Percentiles rank a stretch among this genome's conserved stretches.
These are phyloP conservation scores for Debaryomyces udenii DNA, from an alignment of 1,139 yeast species.

Conservation along the genomic window DNA sequence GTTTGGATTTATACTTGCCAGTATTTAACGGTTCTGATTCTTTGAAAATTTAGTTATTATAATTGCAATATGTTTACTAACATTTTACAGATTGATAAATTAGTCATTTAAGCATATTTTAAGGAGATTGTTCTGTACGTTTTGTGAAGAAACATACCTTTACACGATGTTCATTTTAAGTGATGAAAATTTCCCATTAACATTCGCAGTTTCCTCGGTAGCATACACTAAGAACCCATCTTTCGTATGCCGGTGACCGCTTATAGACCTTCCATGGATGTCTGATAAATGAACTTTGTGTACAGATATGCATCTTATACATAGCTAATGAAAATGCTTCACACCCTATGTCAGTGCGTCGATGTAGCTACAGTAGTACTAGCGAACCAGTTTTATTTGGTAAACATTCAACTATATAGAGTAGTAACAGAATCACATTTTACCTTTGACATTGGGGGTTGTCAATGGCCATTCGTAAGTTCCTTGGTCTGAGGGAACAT, in stretches of 20 bases:
- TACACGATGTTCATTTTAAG: conserved; percentile 30
- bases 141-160: not conserved
- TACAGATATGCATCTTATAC: not conserved
- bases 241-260: conserved; percentile 83
- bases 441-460: conserved; percentile 52
- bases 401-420: not conserved
- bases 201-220: conserved; percentile 96
- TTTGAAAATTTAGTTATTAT: conserved; percentile 17
- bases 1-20: conserved; percentile 79
- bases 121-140: conserved; percentile 18
- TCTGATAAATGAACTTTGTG: conserved; percentile 36
- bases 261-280: conserved; percentile 72
- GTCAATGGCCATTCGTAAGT: conserved; percentile 85
- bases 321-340: conserved; percentile 2
- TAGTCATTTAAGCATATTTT: conserved; percentile 26
- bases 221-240: conserved; percentile 79
- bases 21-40: conserved; percentile 76
- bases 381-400: not conserved
- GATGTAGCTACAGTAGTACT: not conserved
- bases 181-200: conserved; percentile 76
- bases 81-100: conserved; percentile 12
- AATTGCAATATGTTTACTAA: conserved; percentile 9
- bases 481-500: conserved; percentile 59
- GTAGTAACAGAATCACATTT: conserved; percentile 22
- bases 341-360: not conserved